A percentile compares a stretch with the other conserved stretches of the same genome.
These are phyloP conservation scores for Phyllosticta citrichinensis DNA, from an alignment of 2,329 filamentous ascomycete genomes.

Conservation along the genomic window DNA sequence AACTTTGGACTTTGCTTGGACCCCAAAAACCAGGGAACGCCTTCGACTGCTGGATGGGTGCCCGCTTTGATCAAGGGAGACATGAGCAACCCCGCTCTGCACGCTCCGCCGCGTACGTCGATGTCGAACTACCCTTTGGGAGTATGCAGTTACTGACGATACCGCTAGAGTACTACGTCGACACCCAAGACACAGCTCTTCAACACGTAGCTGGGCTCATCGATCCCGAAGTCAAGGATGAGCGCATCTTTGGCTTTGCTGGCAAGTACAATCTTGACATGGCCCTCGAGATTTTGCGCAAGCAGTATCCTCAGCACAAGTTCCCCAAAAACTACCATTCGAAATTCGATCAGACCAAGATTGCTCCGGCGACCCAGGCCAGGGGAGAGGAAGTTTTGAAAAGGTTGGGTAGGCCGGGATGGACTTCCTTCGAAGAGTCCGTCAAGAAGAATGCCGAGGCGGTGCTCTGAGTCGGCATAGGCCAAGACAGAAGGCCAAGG, in stretches of 20 bases:
- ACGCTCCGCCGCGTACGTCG: conserved; percentile 2
- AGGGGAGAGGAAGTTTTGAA: conserved; percentile 5
- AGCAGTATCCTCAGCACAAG: neutral
- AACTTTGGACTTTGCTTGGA: conserved; percentile 14
- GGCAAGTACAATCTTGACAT: conserved; percentile 12
- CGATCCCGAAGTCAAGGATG: conserved; percentile 11
- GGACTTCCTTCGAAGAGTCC: conserved; percentile 3
- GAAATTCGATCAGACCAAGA: conserved; percentile 2
- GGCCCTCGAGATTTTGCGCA: conserved; percentile 12
- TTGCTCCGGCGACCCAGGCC: neutral
- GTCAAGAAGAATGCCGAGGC: conserved; percentile 1
- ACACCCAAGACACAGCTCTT: conserved; percentile 16
- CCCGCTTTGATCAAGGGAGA: conserved; percentile 12
- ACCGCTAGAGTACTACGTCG: conserved; percentile 12
- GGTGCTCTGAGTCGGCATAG: neutral
- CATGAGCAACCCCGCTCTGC: neutral
- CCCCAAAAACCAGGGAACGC: conserved; percentile 13
- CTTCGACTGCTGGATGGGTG: conserved; percentile 12
- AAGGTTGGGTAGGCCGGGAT: conserved; percentile 5
- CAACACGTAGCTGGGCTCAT: conserved; percentile 16
- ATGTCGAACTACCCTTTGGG: neutral
- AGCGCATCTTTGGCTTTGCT: conserved; percentile 14
- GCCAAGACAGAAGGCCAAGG: neutral
- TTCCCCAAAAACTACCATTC: conserved; percentile 3
- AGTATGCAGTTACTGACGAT: neutral